Conservation (phyloP, 2,329 filamentous ascomycete species). For the Nakataea oryzae region DNA sequence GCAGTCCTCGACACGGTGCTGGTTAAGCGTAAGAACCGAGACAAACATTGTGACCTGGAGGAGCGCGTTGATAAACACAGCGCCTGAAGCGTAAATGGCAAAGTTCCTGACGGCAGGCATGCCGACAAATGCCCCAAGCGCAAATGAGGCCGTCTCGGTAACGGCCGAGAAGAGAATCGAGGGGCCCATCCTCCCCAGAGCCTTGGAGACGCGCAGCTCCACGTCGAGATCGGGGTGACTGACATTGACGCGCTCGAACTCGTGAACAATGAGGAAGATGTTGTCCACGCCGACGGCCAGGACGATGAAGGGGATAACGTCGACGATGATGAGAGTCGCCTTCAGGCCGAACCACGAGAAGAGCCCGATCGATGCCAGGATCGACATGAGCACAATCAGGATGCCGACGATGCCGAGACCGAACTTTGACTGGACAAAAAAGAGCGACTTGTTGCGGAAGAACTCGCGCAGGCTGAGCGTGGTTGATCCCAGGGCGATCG, state of each 20-base stretch:
- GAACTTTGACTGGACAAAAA: constrained; percentile 93
- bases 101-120: constrained; percentile 99
- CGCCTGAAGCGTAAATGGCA: constrained; percentile 89
- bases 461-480: constrained; percentile 69
- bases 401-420: constrained; percentile 91
- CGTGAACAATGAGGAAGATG: constrained; percentile 96
- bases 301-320: constrained; percentile 96
- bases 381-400: constrained; percentile 92
- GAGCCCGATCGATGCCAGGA: constrained; percentile 85
- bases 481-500: constrained; percentile 80
- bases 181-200: constrained; percentile 91
- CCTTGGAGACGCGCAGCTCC: constrained; percentile 73
- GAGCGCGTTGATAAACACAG: constrained; percentile 94
- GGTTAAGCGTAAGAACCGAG: constrained; percentile 82
- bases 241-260: constrained; percentile 90
- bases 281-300: constrained; percentile 96
- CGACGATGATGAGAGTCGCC: constrained; percentile 93
- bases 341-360: constrained; percentile 90
- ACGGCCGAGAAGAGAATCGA: constrained; percentile 93
- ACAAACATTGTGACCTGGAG: constrained; percentile 96
- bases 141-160: constrained; percentile 89
- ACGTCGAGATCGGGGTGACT: constrained; percentile 84
- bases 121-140: constrained; percentile 83
- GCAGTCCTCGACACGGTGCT: constrained; percentile 77
- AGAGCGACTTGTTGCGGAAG: constrained; percentile 69